phyloP scores from a whole-genome alignment of 805 yeast species.

The Starmerella potacharoeniae region DNA sequence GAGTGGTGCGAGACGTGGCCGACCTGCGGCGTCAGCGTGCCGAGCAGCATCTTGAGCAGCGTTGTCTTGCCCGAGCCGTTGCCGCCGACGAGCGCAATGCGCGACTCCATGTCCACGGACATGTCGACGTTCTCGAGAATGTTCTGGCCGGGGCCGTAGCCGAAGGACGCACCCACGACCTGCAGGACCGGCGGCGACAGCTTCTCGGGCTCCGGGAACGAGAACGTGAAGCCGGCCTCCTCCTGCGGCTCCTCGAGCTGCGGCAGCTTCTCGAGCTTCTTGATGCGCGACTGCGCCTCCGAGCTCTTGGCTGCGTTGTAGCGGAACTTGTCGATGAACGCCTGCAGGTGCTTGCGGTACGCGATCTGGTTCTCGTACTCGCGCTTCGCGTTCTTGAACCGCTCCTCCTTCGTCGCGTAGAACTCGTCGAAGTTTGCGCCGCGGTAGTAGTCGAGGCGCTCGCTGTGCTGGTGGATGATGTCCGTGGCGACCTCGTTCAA shows the following conservation, averaged over 20 bases:
- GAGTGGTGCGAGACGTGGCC: slow-evolving; percentile 76
- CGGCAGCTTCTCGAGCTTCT: slow-evolving; percentile 90
- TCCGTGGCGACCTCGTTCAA: slow-evolving; percentile 97
- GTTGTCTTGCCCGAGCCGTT: slow-evolving; percentile 99
- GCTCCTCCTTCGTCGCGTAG: slow-evolving; percentile 87
- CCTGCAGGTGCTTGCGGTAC: slow-evolving; percentile 82
- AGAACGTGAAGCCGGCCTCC: slow-evolving; percentile 71
- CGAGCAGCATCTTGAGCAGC: slow-evolving; percentile 74
- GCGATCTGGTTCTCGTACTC: slow-evolving; percentile 98
- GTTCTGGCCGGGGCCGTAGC: slow-evolving; percentile 49
- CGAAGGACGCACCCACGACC: slow-evolving; percentile 75
- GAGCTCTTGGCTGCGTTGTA: slow-evolving; percentile 96
- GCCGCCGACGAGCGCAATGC: slow-evolving; percentile 96
- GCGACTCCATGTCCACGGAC: slow-evolving; percentile 84
- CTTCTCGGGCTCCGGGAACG: slow-evolving; percentile 90
- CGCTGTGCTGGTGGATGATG: slow-evolving; percentile 94
- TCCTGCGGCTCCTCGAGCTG: slow-evolving; percentile 88
- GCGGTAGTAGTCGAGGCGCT: slow-evolving; percentile 82
- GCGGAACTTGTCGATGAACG: slow-evolving; percentile 89
- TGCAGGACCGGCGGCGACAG: slow-evolving; percentile 90
- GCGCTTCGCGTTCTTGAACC: slow-evolving; percentile 81
- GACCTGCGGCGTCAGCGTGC: slow-evolving; percentile 55
- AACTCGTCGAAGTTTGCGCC: slow-evolving; percentile 90
- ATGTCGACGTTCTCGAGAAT: slow-evolving; percentile 68
- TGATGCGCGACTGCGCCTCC: slow-evolving; percentile 96